These are phyloP conservation scores for Tetrapisispora phaffii DNA, from an alignment of 805 yeast species.

Conservation along the genomic window DNA sequence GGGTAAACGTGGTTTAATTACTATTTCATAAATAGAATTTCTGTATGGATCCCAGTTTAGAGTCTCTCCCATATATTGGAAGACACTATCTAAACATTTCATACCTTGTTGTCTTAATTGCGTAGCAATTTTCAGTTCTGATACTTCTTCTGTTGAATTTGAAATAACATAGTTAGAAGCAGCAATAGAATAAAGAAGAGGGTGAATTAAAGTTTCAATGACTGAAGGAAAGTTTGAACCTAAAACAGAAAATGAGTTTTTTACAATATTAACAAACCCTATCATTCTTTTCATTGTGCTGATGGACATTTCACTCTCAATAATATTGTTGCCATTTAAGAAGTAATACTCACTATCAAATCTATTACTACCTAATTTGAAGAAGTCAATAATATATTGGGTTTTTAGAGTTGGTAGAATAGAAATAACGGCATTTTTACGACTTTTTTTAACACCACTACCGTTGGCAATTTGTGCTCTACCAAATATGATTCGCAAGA, in stretches of 20 bases:
- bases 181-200: slow-evolving; percentile 46
- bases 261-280: slow-evolving; percentile 49
- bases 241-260: slow-evolving; percentile 31
- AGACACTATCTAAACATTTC: slow-evolving; percentile 50
- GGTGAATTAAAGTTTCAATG: slow-evolving; percentile 42
- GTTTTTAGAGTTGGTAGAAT: slow-evolving; percentile 49
- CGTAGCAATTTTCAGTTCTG: slow-evolving; percentile 40
- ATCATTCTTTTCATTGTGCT: slow-evolving; percentile 39
- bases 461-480: slow-evolving; percentile 62
- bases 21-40: slow-evolving; percentile 38
- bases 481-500: slow-evolving; percentile 75
- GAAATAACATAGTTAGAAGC: slow-evolving; percentile 31
- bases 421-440: slow-evolving; percentile 61
- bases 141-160: slow-evolving; percentile 11
- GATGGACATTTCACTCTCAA: slow-evolving; percentile 21
- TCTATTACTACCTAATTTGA: slow-evolving; percentile 51
- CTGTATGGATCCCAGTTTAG: slow-evolving; percentile 50
- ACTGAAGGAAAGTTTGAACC: slow-evolving; percentile 47
- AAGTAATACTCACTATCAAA: slow-evolving; percentile 35
- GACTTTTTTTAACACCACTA: slow-evolving; percentile 62
- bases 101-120: slow-evolving; percentile 57
- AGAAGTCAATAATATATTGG: slow-evolving; percentile 46
- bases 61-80: slow-evolving; percentile 41
- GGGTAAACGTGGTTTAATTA: slow-evolving; percentile 56
- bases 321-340: slow-evolving; percentile 15